phyloP scores from a whole-genome alignment of 345 rosid species.

The Kandelia obovata region DNA sequence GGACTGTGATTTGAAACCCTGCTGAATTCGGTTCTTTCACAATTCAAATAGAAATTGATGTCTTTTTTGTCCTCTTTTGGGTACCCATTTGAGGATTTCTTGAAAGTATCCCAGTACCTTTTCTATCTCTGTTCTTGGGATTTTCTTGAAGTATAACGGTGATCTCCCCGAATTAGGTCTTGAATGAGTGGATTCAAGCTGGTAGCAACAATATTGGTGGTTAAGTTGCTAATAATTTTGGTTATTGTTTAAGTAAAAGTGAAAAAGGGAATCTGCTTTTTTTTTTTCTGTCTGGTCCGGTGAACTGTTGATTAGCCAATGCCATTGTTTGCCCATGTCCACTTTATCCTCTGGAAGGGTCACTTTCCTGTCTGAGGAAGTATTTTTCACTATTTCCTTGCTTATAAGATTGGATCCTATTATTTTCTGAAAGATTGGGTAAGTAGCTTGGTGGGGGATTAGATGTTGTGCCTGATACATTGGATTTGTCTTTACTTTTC shows the following conservation, averaged over 20 bases:
- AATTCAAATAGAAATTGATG: conserved; percentile 53
- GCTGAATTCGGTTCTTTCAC: conserved; percentile 41
- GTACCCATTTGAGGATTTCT: conserved; percentile 47
- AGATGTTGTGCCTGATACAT: conserved; percentile 68
- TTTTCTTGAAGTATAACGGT: conserved; percentile 21
- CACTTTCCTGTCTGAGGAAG: conserved; percentile 67
- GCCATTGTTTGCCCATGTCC: conserved; percentile 42
- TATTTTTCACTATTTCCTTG: conserved; percentile 47
- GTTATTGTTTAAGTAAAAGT: conserved; percentile 25
- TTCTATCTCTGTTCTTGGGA: conserved; percentile 14
- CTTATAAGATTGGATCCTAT: conserved; percentile 30
- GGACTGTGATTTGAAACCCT: conserved; percentile 36
- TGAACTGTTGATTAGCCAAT: conserved; percentile 68
- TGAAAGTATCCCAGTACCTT: conserved; percentile 33
- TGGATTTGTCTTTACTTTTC: conserved; percentile 42
- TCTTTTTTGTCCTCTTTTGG: conserved; percentile 36
- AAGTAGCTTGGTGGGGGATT: conserved; percentile 39
- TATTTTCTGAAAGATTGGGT: conserved; percentile 39
- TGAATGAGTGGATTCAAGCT: conserved; percentile 28
- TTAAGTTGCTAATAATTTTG: conserved; percentile 14
- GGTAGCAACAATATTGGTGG: conserved; percentile 23
- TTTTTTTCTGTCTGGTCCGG: conserved; percentile 19
- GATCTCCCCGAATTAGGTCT: conserved; percentile 22
- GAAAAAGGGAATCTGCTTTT: conserved; percentile 80
- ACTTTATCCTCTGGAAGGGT: conserved; percentile 94